phyloP scores from a whole-genome alignment of 495 filamentous ascomycete genomes.

The Penicillium coffeae region DNA sequence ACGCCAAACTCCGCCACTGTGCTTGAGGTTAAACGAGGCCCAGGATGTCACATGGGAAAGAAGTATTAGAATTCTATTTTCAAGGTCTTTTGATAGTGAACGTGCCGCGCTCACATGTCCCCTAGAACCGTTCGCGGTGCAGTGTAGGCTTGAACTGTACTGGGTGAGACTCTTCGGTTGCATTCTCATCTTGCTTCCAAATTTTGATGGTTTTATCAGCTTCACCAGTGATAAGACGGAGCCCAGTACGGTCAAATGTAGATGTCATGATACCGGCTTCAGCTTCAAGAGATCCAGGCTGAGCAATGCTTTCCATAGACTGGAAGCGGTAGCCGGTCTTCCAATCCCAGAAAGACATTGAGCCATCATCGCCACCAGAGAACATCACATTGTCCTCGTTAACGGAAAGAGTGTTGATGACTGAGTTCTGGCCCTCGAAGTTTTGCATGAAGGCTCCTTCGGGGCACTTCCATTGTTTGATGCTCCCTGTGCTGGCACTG shows the following conservation, averaged over 20 bases:
- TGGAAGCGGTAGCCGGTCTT: constrained; percentile 94
- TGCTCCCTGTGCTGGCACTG: constrained; percentile 81
- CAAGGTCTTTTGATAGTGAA: too few species aligned
- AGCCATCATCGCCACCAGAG: constrained; percentile 93
- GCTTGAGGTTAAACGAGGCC: too few species aligned
- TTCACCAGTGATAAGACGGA: constrained; percentile 89
- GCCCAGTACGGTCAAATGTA: constrained; percentile 82
- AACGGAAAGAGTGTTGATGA: constrained; percentile 90
- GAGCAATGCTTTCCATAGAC: constrained; percentile 79
- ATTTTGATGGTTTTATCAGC: constrained; percentile 98
- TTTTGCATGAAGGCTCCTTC: constrained; percentile 99
- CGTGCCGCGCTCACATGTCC: not conserved
- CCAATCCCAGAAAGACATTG: constrained; percentile 99
- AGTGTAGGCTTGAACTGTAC: constrained; percentile 89
- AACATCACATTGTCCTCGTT: constrained; percentile 96
- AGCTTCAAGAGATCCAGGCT: constrained; percentile 90
- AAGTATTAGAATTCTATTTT: too few species aligned
- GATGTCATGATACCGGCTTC: constrained; percentile 92
- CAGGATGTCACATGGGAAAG: too few species aligned
- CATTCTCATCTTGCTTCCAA: constrained; percentile 87
- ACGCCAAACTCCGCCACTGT: not conserved
- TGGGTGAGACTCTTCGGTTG: constrained; percentile 87
- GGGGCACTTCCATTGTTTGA: constrained; percentile 99
- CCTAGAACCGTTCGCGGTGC: constrained; percentile 63
- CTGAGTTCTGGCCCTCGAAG: constrained; percentile 92